Evolutionary conservation across 139 green algal species (phyloP).

Genomic region (Chlorella sp.): DNA sequence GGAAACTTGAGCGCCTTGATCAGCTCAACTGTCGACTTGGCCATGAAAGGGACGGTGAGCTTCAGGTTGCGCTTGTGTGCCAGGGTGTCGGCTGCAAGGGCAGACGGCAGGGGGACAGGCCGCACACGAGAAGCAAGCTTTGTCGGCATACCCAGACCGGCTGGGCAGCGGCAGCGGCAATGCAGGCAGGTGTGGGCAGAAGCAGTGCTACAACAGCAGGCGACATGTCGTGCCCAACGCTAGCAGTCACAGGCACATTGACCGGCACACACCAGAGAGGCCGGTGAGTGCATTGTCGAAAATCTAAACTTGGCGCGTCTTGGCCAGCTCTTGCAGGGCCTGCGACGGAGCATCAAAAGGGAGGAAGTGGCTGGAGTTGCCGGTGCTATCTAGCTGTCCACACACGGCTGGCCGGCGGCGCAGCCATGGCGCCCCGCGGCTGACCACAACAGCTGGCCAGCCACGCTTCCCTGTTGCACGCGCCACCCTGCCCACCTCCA

Average conservation of each 20-base stretch:
- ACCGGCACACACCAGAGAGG: not conserved
- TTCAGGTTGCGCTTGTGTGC: not conserved
- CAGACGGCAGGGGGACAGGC: too few species aligned
- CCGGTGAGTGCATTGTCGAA: not conserved
- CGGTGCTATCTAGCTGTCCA: not conserved
- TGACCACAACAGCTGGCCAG: too few species aligned
- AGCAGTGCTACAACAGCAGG: too few species aligned
- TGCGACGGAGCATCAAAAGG: not conserved
- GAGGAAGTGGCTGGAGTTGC: not conserved
- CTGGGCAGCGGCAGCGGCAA: not conserved
- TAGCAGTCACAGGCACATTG: too few species aligned
- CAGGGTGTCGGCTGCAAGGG: not conserved
- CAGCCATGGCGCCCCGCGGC: too few species aligned
- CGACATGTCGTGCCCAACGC: not conserved
- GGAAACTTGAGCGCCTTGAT: not conserved
- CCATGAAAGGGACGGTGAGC: conserved; percentile 8
- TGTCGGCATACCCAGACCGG: too few species aligned
- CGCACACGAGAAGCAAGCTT: too few species aligned
- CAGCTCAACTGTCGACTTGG: not conserved
- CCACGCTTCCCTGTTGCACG: too few species aligned
- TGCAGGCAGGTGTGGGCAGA: too few species aligned
- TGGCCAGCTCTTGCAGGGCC: not conserved
- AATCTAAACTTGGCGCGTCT: not conserved
- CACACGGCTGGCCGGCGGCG: too few species aligned
- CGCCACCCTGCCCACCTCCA: not conserved